Evolutionary conservation across 2,329 filamentous ascomycete genomes (phyloP).

Genomic region (Sarocladiaceae sp.): DNA sequence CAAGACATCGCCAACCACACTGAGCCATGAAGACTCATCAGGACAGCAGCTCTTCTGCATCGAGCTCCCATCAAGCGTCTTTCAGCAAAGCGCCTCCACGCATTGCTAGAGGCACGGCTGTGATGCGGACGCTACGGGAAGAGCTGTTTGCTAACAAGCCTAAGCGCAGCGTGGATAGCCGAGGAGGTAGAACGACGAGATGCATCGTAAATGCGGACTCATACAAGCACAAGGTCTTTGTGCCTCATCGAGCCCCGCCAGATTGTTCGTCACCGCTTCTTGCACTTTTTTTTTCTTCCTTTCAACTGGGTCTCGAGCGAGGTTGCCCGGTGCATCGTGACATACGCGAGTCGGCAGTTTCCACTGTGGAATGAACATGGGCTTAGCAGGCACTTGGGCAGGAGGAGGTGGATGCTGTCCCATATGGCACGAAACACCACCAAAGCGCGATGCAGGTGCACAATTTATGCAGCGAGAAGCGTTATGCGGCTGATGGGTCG

Average conservation of each 20-base stretch:
- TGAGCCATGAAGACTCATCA: no score
- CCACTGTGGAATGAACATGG: background rate
- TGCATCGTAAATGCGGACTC: background rate
- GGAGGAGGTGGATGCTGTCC: background rate
- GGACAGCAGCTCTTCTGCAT: no score
- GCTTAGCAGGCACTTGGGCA: background rate
- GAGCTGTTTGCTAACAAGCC: no score
- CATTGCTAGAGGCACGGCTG: background rate
- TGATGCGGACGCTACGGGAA: background rate
- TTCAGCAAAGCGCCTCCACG: no score
- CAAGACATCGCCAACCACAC: no score
- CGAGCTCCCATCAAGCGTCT: no score
- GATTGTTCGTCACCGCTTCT: background rate
- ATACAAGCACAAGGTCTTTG: background rate
- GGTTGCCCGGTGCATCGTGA: background rate
- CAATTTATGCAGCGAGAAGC: background rate
- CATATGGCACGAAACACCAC: background rate
- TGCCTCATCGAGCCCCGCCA: background rate
- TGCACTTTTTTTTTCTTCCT: background rate
- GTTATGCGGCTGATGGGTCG: background rate
- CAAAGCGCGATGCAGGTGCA: background rate
- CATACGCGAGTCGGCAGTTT: constrained; percentile 2
- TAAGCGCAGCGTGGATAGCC: no score
- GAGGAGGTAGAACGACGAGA: no score
- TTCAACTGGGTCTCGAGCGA: background rate